Evolutionary conservation across 768 basidiomycete species (phyloP), one percentile per base, ranked within the genome.

Genomic region (Saitozyma podzolica): DNA sequence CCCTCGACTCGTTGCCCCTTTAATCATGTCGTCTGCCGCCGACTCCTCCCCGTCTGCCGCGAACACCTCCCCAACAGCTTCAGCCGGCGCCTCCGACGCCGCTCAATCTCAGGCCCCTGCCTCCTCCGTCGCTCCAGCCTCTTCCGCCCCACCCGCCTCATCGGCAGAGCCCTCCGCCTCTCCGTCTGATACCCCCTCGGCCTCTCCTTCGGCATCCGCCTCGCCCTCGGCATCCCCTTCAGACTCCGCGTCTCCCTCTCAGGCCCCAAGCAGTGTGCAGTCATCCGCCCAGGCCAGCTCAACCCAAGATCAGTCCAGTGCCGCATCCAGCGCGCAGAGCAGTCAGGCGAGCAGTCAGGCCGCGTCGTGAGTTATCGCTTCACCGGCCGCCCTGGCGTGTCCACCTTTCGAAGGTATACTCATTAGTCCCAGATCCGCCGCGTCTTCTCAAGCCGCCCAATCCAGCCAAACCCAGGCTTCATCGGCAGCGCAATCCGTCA

Each of bases 121-220:
- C 19, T 2, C 55, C 13, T 37, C 50, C 39, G 29, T 50, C 11
- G 11, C 62, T 41, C 39, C 62, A 40, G 20, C 16, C 7, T 10
- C 55, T 40, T 16, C 55, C 14, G 16, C 56, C 37, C 20, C 61
- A 13, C 40, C 63, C 9, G 42, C 63, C n/a, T 56, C 58, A n/a
- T 48, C 29, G 45, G 20, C 59, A 9, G 40, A 20, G 6, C 63
- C 63, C n/a, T 54, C 59, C 50, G 14, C 50, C 53, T 50, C 59
- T 37, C 49, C 61, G 4, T 48, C 50, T 13, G 42, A 51, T 19
- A 10, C 39, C 11, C 50, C 39, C 13, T 39, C 58, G 16, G 13
- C 16, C 14, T 50, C 58, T 13, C 40, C 59, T 42, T 45, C 59
- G 16, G 40, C 20, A 8, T 17, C 41, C 8, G 39, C 58, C 39